Conservation (phyloP, 192 early-diverging fungal species). For the Rhizoclosmatium globosum region DNA sequence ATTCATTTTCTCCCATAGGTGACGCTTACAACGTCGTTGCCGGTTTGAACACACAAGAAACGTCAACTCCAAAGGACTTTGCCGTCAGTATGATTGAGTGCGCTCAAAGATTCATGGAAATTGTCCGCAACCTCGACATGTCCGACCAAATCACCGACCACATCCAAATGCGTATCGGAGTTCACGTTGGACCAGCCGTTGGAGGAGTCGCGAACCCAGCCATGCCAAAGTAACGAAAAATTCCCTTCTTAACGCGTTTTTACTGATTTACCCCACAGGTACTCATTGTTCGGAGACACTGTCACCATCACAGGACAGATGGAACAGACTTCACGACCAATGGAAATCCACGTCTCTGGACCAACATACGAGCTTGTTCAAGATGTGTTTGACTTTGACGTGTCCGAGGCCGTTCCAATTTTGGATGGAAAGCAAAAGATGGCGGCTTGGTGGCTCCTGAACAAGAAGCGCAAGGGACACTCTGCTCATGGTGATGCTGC, state of each 20-base stretch:
- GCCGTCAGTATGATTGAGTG: constrained; percentile 51
- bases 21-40: constrained; percentile 56
- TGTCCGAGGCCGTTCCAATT: constrained; percentile 33
- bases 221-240: constrained; percentile 49
- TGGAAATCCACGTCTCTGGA: constrained; percentile 48
- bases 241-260: neutral
- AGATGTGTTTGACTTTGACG: constrained; percentile 38
- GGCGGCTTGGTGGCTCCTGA: constrained; percentile 49
- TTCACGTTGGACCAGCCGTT: constrained; percentile 56
- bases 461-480: constrained; percentile 24
- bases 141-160: constrained; percentile 49
- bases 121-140: constrained; percentile 54
- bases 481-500: too few relatives aligned
- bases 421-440: constrained; percentile 40
- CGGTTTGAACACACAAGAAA: constrained; percentile 49
- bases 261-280: constrained; percentile 17
- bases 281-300: constrained; percentile 55
- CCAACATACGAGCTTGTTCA: constrained; percentile 48
- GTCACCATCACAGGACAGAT: constrained; percentile 52
- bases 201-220: constrained; percentile 53
- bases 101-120: constrained; percentile 50
- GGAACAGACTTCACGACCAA: constrained; percentile 55
- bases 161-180: constrained; percentile 54
- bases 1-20: constrained; percentile 15
- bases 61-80: constrained; percentile 30